phyloP scores from a whole-genome alignment of 2,329 filamentous ascomycete species.

The Alternaria panax region DNA sequence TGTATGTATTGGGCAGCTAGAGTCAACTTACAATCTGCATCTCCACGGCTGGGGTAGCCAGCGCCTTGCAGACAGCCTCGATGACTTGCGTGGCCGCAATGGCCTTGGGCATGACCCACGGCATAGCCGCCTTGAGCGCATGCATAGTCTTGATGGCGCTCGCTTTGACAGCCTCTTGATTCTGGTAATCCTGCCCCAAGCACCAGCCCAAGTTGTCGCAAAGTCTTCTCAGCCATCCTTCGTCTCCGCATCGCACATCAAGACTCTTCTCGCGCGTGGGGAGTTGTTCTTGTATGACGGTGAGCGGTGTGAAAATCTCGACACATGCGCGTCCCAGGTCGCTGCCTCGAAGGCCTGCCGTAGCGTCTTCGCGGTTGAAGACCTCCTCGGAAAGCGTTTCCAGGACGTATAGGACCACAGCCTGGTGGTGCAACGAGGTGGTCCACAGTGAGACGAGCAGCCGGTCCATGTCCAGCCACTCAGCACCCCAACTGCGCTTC shows the following conservation, averaged over 20 bases:
- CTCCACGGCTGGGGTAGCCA: slow-evolving; percentile 47
- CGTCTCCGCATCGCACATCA: slow-evolving; percentile 76
- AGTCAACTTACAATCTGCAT: slow-evolving; percentile 43
- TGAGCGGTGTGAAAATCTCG: slow-evolving; percentile 86
- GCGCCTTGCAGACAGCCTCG: slow-evolving; percentile 49
- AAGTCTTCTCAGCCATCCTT: slow-evolving; percentile 87
- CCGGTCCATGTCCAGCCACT: slow-evolving; percentile 95
- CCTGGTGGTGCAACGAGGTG: slow-evolving; percentile 70
- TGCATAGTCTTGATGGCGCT: slow-evolving; percentile 80
- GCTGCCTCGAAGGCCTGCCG: slow-evolving; percentile 81
- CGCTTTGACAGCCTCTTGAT: slow-evolving; percentile 70
- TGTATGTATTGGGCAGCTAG: background rate
- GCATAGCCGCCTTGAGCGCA: slow-evolving; percentile 78
- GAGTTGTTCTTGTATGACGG: slow-evolving; percentile 77
- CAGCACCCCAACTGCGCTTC: slow-evolving; percentile 88
- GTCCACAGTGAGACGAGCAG: slow-evolving; percentile 82
- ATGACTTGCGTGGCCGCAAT: slow-evolving; percentile 64
- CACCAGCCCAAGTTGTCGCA: slow-evolving; percentile 77
- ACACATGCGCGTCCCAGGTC: slow-evolving; percentile 88
- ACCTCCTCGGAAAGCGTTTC: slow-evolving; percentile 94
- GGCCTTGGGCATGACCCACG: slow-evolving; percentile 87
- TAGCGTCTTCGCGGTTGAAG: slow-evolving; percentile 87
- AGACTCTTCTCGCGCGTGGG: slow-evolving; percentile 73
- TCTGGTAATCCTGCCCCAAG: slow-evolving; percentile 69
- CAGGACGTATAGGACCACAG: slow-evolving; percentile 85